Base-by-base conservation (phyloP, 2,329 filamentous ascomycete genomes). In the Thyridium curvatum region DNA sequence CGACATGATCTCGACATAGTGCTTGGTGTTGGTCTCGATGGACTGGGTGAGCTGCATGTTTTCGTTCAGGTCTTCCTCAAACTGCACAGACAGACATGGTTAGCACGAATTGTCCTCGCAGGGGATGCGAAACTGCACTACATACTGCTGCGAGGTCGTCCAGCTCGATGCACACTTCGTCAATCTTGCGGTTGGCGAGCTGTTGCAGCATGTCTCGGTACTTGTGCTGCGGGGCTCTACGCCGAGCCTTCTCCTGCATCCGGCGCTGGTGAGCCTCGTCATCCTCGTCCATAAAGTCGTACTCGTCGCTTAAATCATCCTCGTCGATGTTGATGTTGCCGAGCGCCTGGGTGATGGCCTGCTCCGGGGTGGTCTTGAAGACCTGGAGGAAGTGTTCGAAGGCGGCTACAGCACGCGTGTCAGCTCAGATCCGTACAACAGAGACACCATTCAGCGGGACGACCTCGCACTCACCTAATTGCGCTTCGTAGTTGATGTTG, bases 1-100 rank as follows among this genome's bases (percentile, higher is more conserved):
- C 3, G 91, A 91, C 42, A 97, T 65, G 42, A 97, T 77, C 54
- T 98, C 93, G 49, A 97, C 82, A 57, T 98, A 98, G 61, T 95
- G 93, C 55, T 93, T 86, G 13, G 93, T 88, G 64, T 98, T 98
- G 50, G 74, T 76, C 66, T 93, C 86, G 52, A 98, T 85, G 2
- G 86, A 94, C 34, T 85, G 77, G 15, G 94, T 84, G 35, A 97
- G 70, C 50, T 83, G 79, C 46, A 86, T 62, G 6, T 82, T 79
- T 35, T 84, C 79, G 38, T 80, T 79, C 16, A 81, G 63, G 18
- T 79, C 72, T 47, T 80, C 74, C 61, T 96, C 90, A 64, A 83
- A 97, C 82, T 91, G 41, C 3, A 12, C 3, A 30, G 3, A 30
- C 28, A n/a, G 28, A 9, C 28, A 9, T 30, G 28, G 28, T 30